These are phyloP conservation scores for Moricandia moricandioides DNA, from an alignment of 345 rosid genomes.

Conservation along the genomic window DNA sequence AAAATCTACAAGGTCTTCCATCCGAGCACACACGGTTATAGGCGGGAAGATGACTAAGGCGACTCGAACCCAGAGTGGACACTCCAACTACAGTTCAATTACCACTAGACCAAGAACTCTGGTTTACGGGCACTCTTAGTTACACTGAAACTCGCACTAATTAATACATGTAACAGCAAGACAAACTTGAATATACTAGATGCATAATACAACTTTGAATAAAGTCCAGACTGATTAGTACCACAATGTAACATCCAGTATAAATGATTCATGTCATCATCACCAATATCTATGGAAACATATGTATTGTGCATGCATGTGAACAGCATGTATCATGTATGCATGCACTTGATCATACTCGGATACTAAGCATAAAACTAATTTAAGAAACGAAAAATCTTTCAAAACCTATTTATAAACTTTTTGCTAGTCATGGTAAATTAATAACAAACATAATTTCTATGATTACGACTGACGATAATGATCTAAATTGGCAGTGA, in stretches of 20 bases:
- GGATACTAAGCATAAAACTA: neutral
- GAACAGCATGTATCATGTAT: neutral
- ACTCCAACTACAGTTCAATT: too few species aligned
- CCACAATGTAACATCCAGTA: neutral
- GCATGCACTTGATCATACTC: neutral
- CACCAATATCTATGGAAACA: neutral
- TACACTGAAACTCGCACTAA: neutral
- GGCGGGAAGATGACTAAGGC: too few species aligned
- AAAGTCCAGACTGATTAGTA: neutral
- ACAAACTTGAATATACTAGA: neutral
- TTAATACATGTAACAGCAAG: neutral
- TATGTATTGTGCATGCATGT: neutral
- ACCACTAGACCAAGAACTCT: too few species aligned
- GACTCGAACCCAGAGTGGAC: too few species aligned
- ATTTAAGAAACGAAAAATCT: neutral
- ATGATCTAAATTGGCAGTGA: constrained; percentile 37
- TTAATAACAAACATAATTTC: neutral
- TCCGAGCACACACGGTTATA: too few species aligned
- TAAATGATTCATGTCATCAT: neutral
- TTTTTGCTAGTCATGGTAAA: neutral
- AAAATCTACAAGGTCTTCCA: too few species aligned
- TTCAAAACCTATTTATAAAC: neutral
- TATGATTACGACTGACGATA: constrained; percentile 10
- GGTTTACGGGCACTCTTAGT: neutral
- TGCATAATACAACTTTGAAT: neutral